Evolutionary conservation across 345 rosid species (phyloP), one percentile per base, ranked within the genome.

Genomic region (Gossypium stocksii): DNA sequence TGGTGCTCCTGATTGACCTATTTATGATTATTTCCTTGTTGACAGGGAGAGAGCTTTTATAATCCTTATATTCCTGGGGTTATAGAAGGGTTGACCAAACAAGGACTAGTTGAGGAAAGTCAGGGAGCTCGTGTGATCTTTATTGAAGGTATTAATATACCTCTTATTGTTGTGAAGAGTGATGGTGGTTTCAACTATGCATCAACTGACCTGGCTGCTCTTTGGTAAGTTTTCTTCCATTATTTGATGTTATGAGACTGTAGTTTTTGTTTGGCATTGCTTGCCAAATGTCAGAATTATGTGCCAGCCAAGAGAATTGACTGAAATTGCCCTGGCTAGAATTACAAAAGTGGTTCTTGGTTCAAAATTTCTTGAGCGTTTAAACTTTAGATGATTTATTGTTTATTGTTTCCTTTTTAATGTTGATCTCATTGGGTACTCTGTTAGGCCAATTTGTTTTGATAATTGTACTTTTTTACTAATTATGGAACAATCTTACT

Each of bases 131-230:
- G 90, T 80, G 98, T 95, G 63, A 90, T 95, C 67, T 85, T 86
- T 75, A 22, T 91, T 52, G 94, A 91, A 77, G 98, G 99, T 61
- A 45, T 74, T 75, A 85, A 86, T 70, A 91, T 91, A 78, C 99
- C 99, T 66, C 93, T 95, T 78, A 95, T 95, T 51, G 91, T 95
- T 76, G 92, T 95, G 77, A 95, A 95, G 92, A 93, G 91, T 80
- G 98, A 93, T 72, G 99, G 98, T 58, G 98, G 98, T 72, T 95
- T 71, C 87, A 93, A 93, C 84, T 95, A 95, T 79, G 98, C 98
- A 27, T 91, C 98, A 59, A 95, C 99, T 66, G 99, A 95, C 81
- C 80, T 95, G 48, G 13, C 99, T 81, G 98, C 99, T 70, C 87
- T 95, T 71, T 91, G 99, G 99, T 95, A 70, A 78, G 91, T 82